phyloP scores from a whole-genome alignment of 2,329 filamentous ascomycete genomes.

The Samsoniella hepiali region DNA sequence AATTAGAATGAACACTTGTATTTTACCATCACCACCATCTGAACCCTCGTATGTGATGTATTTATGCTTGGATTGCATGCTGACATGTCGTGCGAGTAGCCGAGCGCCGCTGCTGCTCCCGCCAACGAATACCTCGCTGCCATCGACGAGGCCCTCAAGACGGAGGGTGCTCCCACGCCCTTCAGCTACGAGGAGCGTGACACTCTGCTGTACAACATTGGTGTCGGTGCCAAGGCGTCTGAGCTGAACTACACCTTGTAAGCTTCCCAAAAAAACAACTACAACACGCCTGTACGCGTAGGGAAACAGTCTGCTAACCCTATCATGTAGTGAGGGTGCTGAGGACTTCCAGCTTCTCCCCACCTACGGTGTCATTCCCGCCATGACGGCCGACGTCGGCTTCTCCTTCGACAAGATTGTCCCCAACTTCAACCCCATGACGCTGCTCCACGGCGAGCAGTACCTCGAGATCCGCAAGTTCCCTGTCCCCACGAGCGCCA shows the following conservation, averaged over 20 bases:
- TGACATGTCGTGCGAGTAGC: constrained; percentile 27
- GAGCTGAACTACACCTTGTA: constrained; percentile 82
- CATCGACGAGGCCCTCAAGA: constrained; percentile 73
- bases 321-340: constrained; percentile 60
- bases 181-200: constrained; percentile 86
- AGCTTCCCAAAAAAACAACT: constrained; percentile 23
- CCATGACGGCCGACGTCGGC: constrained; percentile 77
- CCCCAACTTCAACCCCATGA: constrained; percentile 96
- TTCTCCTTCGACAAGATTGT: constrained; percentile 80
- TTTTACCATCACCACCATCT: constrained; percentile 1
- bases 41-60: background rate
- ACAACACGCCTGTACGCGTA: background rate
- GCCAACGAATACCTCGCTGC: constrained; percentile 66
- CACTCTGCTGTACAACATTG: constrained; percentile 91
- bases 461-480: constrained; percentile 92
- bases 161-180: constrained; percentile 66
- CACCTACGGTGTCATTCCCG: constrained; percentile 95
- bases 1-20: constrained; percentile 21
- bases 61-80: constrained; percentile 10
- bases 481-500: constrained; percentile 82
- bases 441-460: constrained; percentile 97
- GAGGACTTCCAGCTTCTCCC: constrained; percentile 93
- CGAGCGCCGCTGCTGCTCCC: constrained; percentile 22
- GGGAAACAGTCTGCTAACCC: background rate
- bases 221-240: constrained; percentile 84